A percentile compares a stretch with the other conserved stretches of the same genome.
Conservation (phyloP, 495 filamentous ascomycete genomes). For the Aspergillus taichungensis region DNA sequence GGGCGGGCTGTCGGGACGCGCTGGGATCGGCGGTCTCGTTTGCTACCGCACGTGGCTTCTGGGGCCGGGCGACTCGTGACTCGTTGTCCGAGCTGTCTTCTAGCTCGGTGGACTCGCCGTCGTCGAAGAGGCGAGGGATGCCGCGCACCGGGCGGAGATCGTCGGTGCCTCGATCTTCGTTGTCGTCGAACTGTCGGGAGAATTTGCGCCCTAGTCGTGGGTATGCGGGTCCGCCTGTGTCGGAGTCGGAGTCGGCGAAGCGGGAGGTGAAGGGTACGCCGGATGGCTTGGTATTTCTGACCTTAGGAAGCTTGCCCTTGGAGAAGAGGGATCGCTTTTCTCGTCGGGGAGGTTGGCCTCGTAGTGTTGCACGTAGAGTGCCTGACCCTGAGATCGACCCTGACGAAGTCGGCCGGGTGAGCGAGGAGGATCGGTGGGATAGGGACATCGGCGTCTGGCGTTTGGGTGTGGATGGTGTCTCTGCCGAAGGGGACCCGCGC, state of each 20-base stretch:
- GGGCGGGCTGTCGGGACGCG: slow-evolving; percentile 20
- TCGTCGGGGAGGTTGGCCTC: slow-evolving; percentile 22
- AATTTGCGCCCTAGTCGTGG: slow-evolving; percentile 44
- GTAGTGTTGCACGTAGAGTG: slow-evolving; percentile 44
- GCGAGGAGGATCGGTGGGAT: too few species aligned
- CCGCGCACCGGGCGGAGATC: slow-evolving; percentile 52
- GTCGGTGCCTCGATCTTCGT: slow-evolving; percentile 39
- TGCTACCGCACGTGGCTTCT: slow-evolving; percentile 7
- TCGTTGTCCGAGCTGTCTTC: slow-evolving; percentile 51
- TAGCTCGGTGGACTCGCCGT: slow-evolving; percentile 63
- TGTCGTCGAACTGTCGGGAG: slow-evolving; percentile 84
- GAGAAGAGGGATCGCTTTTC: slow-evolving; percentile 38
- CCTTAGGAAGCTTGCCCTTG: slow-evolving; percentile 37
- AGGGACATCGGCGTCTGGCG: too few species aligned
- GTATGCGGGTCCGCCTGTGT: slow-evolving; percentile 40
- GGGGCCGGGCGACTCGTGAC: slow-evolving; percentile 3
- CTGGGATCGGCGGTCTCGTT: slow-evolving; percentile 3
- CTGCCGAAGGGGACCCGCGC: slow-evolving; percentile 22
- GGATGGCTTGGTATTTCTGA: slow-evolving; percentile 21
- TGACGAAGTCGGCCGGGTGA: slow-evolving; percentile 23
- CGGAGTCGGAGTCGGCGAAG: slow-evolving; percentile 67
- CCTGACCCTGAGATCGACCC: slow-evolving; percentile 15
- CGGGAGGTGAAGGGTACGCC: slow-evolving; percentile 22
- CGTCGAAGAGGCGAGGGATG: slow-evolving; percentile 49
- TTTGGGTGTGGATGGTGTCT: too few species aligned